Evolutionary conservation across 495 filamentous ascomycete genomes (phyloP).

Genomic region (Penicillium soppii): DNA sequence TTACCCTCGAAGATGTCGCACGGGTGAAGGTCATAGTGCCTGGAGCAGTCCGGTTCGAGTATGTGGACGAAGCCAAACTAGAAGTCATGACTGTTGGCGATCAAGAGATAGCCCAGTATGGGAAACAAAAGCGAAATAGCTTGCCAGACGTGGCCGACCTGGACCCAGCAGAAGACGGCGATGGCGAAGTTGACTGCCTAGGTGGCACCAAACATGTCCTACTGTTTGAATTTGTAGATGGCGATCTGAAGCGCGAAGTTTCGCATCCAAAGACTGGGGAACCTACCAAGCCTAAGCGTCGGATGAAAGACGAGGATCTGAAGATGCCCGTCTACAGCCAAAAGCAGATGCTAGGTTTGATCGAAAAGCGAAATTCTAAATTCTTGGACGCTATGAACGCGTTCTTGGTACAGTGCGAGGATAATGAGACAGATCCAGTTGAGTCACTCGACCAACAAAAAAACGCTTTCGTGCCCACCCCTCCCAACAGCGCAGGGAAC

Average conservation of each 20-base stretch:
- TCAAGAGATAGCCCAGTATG: conserved; percentile 28
- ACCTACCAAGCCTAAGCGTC: conserved; percentile 59
- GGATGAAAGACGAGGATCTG: conserved; percentile 71
- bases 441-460: conserved; percentile 54
- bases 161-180: conserved; percentile 27
- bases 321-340: conserved; percentile 94
- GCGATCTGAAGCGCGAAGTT: conserved; percentile 81
- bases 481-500: conserved; percentile 46
- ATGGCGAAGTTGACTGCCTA: conserved; percentile 29
- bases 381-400: conserved; percentile 74
- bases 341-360: conserved; percentile 85
- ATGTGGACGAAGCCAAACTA: conserved; percentile 78
- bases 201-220: conserved; percentile 61
- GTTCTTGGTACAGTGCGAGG: conserved; percentile 73
- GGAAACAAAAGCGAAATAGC: conserved; percentile 3
- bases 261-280: conserved; percentile 69
- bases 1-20: conserved; percentile 76
- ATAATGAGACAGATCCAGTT: conserved; percentile 65
- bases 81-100: conserved; percentile 75
- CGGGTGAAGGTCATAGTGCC: conserved; percentile 77
- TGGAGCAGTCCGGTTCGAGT: conserved; percentile 75
- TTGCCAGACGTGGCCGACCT: conserved; percentile 28
- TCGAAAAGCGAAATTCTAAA: conserved; percentile 88
- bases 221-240: conserved; percentile 90
- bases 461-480: conserved; percentile 44